A percentile compares a stretch with the other conserved stretches of the same genome.
These are phyloP conservation scores for Acanthamoeba healyi DNA, from an alignment of 208 protist species.

Conservation along the genomic window DNA sequence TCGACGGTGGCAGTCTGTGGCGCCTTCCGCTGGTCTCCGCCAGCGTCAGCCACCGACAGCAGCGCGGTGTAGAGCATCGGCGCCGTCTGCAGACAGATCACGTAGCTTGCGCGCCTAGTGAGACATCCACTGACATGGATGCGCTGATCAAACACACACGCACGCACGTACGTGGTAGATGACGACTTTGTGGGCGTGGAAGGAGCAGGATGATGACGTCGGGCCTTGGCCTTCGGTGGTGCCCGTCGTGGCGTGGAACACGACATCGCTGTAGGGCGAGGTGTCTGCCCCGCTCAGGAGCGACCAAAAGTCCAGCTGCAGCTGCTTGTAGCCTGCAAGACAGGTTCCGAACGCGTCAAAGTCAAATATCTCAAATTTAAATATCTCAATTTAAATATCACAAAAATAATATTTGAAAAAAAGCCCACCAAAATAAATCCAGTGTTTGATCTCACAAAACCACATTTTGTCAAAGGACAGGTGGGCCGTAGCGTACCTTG, in stretches of 20 bases:
- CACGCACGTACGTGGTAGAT: neutral
- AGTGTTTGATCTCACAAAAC: too few relatives aligned
- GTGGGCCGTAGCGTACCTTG: too few relatives aligned
- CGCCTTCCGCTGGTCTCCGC: neutral
- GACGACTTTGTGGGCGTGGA: conserved; percentile 30
- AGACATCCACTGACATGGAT: neutral
- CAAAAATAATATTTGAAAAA: too few relatives aligned
- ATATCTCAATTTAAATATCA: too few relatives aligned
- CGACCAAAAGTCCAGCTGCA: neutral
- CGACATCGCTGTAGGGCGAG: neutral
- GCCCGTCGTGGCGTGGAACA: neutral
- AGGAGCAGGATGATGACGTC: neutral
- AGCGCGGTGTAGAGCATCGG: neutral
- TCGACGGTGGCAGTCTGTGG: neutral
- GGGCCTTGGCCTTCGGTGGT: neutral
- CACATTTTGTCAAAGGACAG: too few relatives aligned
- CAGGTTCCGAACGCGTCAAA: too few relatives aligned
- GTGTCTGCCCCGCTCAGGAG: neutral
- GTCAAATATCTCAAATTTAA: too few relatives aligned
- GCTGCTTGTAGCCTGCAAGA: neutral
- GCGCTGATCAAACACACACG: too few relatives aligned
- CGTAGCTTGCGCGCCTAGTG: neutral
- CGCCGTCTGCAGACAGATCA: neutral
- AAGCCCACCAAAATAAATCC: too few relatives aligned
- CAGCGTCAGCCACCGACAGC: too few relatives aligned